Evolutionary conservation across 306 rosid genomes (phyloP).

Genomic region (Dryas alaskensis): DNA sequence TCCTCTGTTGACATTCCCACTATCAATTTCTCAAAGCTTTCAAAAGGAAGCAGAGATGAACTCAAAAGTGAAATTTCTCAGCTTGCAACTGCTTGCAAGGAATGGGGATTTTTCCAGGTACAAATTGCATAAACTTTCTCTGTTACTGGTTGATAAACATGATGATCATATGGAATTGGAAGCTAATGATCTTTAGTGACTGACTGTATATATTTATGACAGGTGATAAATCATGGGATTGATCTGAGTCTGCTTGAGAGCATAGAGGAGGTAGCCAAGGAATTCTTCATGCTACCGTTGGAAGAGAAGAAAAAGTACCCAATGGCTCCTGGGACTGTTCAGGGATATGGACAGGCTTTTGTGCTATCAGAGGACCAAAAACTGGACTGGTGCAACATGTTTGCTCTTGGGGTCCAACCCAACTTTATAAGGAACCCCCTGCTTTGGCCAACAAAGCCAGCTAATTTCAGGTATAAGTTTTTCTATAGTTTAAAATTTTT

Average conservation of each 20-base stretch:
- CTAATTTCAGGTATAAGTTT: slow-evolving; percentile 53
- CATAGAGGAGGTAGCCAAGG: slow-evolving; percentile 61
- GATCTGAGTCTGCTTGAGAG: slow-evolving; percentile 57
- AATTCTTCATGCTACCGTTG: slow-evolving; percentile 87
- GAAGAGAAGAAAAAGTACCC: slow-evolving; percentile 82
- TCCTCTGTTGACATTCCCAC: slow-evolving; percentile 57
- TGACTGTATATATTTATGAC: neutral
- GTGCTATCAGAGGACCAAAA: slow-evolving; percentile 96
- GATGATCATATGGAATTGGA: neutral
- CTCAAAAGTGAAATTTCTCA: slow-evolving; percentile 37
- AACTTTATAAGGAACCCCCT: slow-evolving; percentile 51
- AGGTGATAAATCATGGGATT: slow-evolving; percentile 84
- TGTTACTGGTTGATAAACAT: neutral
- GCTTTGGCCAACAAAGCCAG: slow-evolving; percentile 83
- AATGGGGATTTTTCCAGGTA: slow-evolving; percentile 99
- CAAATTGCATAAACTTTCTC: neutral
- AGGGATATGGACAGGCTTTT: slow-evolving; percentile 97
- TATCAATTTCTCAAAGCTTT: slow-evolving; percentile 65
- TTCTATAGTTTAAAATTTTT: neutral
- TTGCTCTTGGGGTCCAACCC: slow-evolving; percentile 89
- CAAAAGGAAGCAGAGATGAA: slow-evolving; percentile 49
- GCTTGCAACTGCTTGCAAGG: slow-evolving; percentile 68
- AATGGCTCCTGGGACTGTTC: slow-evolving; percentile 87
- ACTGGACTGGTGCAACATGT: slow-evolving; percentile 97
- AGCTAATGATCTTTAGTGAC: slow-evolving; percentile 24